Conservation (phyloP, 2,329 filamentous ascomycete species). For the Colletotrichum tropicale region DNA sequence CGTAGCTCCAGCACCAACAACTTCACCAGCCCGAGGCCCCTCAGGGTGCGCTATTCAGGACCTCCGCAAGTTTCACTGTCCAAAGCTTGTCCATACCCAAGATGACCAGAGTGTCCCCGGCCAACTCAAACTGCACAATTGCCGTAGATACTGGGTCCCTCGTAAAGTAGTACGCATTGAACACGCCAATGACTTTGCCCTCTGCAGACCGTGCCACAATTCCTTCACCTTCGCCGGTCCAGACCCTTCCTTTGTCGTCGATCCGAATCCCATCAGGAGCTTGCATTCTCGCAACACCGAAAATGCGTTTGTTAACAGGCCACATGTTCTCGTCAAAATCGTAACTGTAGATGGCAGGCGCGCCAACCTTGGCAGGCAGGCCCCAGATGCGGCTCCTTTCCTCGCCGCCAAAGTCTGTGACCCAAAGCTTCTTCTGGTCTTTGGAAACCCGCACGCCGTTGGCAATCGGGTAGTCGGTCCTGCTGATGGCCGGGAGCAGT, state of each 20-base stretch:
- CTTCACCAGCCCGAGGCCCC: not conserved
- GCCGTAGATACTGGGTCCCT: not conserved
- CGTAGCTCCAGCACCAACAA: not conserved
- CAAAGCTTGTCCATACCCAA: not conserved
- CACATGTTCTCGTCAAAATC: not conserved
- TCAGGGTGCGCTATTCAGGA: not conserved
- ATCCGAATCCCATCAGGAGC: not conserved
- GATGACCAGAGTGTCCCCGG: not conserved
- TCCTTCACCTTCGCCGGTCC: not conserved
- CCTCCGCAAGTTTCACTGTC: not conserved
- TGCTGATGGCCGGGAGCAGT: not conserved
- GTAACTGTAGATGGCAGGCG: not conserved
- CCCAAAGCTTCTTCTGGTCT: not conserved
- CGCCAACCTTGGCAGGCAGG: not conserved
- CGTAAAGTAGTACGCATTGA: not conserved
- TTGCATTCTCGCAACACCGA: not conserved
- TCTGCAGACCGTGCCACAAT: not conserved
- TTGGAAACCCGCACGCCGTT: not conserved
- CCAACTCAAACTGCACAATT: not conserved
- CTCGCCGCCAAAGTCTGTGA: not conserved
- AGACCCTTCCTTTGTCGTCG: not conserved
- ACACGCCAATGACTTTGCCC: not conserved
- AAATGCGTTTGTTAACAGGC: not conserved
- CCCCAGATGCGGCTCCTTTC: not conserved
- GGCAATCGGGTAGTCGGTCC: not conserved